These are phyloP conservation scores for Ramaria sp. DNA, from an alignment of 768 basidiomycete species.

Conservation along the genomic window DNA sequence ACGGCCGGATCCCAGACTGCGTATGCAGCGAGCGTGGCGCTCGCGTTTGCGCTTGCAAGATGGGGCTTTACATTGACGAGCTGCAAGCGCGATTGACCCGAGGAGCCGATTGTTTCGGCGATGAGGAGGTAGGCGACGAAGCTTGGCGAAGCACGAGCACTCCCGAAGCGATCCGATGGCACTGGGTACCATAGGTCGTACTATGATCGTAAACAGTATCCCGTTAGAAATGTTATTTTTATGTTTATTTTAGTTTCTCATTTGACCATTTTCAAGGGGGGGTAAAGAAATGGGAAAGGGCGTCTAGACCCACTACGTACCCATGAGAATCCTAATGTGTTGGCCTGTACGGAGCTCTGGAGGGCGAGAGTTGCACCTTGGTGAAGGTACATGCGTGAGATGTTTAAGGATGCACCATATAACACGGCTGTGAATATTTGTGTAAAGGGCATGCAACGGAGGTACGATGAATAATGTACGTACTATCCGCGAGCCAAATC, in stretches of 20 bases:
- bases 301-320: neutral
- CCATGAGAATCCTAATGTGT: constrained; percentile 15
- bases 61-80: constrained; percentile 15
- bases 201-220: constrained; percentile 14
- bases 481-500: constrained; percentile 22
- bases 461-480: constrained; percentile 1
- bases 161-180: constrained; percentile 17
- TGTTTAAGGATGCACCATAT: constrained; percentile 19
- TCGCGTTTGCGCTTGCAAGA: no score
- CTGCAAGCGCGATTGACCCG: constrained; percentile 15
- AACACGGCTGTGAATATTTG: constrained; percentile 15
- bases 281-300: no score
- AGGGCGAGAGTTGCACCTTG: constrained; percentile 20
- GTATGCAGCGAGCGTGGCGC: constrained; percentile 20
- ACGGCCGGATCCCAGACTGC: constrained; percentile 20
- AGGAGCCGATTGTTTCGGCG: constrained; percentile 21
- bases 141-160: constrained; percentile 19
- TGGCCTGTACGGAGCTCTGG: constrained; percentile 22
- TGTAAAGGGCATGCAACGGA: neutral
- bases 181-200: constrained; percentile 24
- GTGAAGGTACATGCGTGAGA: constrained; percentile 24
- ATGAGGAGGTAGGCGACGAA: constrained; percentile 24
- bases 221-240: no score
- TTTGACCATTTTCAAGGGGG: no score
- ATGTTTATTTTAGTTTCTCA: no score